A percentile compares a stretch with the other conserved stretches of the same genome.
phyloP scores from a whole-genome alignment of 2,329 filamentous ascomycete species.

The Juglanconis oblonga region DNA sequence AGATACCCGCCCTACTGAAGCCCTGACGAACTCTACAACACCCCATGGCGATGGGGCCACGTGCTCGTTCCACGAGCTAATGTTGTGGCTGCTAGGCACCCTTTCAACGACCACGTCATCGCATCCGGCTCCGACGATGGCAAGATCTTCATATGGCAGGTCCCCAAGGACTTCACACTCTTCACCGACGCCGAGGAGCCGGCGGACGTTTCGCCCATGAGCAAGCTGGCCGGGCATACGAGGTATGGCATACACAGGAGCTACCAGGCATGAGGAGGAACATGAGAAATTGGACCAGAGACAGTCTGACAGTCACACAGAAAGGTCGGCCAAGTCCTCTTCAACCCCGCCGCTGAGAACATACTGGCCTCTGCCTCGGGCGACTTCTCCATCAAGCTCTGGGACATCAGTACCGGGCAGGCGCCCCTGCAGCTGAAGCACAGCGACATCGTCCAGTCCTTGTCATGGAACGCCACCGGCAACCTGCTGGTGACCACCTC shows the following conservation, averaged over 20 bases:
- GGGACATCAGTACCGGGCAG: conserved; percentile 83
- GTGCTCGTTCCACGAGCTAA: background rate
- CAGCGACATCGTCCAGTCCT: conserved; percentile 87
- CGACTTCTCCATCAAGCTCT: conserved; percentile 92
- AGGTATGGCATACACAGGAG: conserved; percentile 52
- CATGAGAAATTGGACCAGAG: background rate
- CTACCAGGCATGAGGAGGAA: background rate
- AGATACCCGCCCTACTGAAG: conserved; percentile 21
- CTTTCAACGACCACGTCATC: conserved; percentile 90
- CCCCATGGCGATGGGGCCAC: background rate
- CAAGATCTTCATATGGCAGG: conserved; percentile 96
- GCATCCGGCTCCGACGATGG: conserved; percentile 95
- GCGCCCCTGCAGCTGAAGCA: conserved; percentile 76
- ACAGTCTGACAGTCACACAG: conserved; percentile 42
- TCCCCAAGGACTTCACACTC: conserved; percentile 82
- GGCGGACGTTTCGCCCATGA: conserved; percentile 74
- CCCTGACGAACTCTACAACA: background rate
- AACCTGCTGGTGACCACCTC: conserved; percentile 87
- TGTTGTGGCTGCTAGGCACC: conserved; percentile 60
- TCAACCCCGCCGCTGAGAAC: conserved; percentile 95
- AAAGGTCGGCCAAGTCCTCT: conserved; percentile 96
- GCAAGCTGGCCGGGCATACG: conserved; percentile 81
- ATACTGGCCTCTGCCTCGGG: conserved; percentile 93
- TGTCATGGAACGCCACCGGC: conserved; percentile 93
- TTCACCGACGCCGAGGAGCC: conserved; percentile 83